Base-by-base conservation (phyloP, 495 filamentous ascomycete genomes). In the Baudoinia panamericana region DNA sequence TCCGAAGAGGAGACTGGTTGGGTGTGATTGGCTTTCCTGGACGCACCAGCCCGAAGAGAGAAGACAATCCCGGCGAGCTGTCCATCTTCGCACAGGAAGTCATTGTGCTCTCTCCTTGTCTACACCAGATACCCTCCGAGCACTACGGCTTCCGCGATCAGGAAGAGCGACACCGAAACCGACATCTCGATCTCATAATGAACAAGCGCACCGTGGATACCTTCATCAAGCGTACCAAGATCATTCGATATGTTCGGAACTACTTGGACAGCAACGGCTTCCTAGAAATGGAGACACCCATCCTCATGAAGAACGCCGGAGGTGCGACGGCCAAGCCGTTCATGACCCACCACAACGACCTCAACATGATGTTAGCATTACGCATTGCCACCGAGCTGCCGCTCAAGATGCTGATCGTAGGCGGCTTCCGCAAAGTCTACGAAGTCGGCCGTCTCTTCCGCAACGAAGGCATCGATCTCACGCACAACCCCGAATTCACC, bases 401-500 rank as follows among this genome's bases (percentile, higher is more conserved):
- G 63, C 75, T 99, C 46, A 99, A 99, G 75, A 79, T 84, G 70
- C 71, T 99, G 33, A 79, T 96, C 18, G 86, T 96, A 13, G 90
- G 90, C 56, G 90, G 90, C 32, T 66, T 95, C 4, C 80, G 94
- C 61, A 72, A 78, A 50, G 87, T 96, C 8, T 96, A 90, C 61
- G 90, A 99, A 55, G 71, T 96, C 36, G 90, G 92, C 15, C 74
- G 81, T 2, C 78, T 84, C 46, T 94, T 96, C 71, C 69, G 90
- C 43, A 99, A 96, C 52, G 90, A 99, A 60, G 86, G 84, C 39
- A 82, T 92, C 53, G 90, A 99, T 63, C 67, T 92, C 37, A 95
- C 90, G 11, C 92, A 99, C 69, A 99, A 99, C 65, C 90, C 90
- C 2, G 90, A 99, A 55, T 99, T 96, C 68, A 96, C 92, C 9